Percentiles rank a stretch among this genome's conserved stretches.
Evolutionary conservation across 108 stramenopile genomes (phyloP).

Genomic region (Cyclotella atomus): DNA sequence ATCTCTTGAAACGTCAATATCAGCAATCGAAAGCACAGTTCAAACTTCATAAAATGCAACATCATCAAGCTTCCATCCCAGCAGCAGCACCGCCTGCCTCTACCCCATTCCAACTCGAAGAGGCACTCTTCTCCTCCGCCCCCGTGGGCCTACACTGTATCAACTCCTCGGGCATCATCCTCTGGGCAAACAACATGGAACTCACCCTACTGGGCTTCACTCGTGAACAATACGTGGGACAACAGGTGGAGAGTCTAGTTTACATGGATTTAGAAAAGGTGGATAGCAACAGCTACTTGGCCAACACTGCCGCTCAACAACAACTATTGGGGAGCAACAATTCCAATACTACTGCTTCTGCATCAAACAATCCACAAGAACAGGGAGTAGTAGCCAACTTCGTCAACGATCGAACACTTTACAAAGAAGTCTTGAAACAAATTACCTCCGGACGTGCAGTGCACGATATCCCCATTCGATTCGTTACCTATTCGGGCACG

Average conservation of each 20-base stretch:
- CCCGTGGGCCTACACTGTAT: slow-evolving; percentile 69
- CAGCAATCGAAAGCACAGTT: too few relatives aligned
- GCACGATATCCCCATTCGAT: slow-evolving; percentile 54
- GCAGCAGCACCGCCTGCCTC: too few relatives aligned
- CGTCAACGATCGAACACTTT: slow-evolving; percentile 46
- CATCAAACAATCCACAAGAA: background rate
- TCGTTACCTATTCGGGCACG: slow-evolving; percentile 46
- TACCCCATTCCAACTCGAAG: slow-evolving; percentile 44
- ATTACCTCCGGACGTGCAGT: slow-evolving; percentile 49
- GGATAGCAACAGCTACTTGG: background rate
- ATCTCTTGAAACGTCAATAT: too few relatives aligned
- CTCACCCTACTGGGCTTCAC: slow-evolving; percentile 58
- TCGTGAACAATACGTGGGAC: slow-evolving; percentile 56
- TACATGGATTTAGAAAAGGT: slow-evolving; percentile 22
- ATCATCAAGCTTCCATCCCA: too few relatives aligned
- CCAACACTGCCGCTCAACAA: too few relatives aligned
- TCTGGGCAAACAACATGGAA: slow-evolving; percentile 61
- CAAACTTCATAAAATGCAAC: too few relatives aligned
- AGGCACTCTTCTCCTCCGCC: slow-evolving; percentile 61
- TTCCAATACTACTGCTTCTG: background rate
- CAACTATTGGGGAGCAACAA: too few relatives aligned
- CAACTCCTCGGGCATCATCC: slow-evolving; percentile 30
- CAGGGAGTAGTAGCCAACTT: background rate
- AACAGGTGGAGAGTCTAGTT: slow-evolving; percentile 47
- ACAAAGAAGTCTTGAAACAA: slow-evolving; percentile 51